A percentile compares a stretch with the other conserved stretches of the same genome.
Evolutionary conservation across 305 asterid species (phyloP).

Genomic region (Ilex paraguariensis): DNA sequence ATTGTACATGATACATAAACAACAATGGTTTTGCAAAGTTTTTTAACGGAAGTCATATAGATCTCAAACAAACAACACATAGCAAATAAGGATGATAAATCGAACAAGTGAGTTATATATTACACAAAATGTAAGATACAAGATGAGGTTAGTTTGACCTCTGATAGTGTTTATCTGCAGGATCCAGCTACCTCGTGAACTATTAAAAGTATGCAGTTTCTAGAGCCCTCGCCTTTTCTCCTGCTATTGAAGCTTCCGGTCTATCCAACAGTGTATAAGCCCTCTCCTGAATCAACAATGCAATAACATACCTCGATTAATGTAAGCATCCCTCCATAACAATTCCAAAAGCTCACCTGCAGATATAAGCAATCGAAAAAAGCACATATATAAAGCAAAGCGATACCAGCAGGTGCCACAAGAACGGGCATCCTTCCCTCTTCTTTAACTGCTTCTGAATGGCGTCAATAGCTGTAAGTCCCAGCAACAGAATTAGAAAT

Average conservation of each 20-base stretch:
- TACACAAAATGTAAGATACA: too few relatives aligned
- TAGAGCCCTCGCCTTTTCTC: constrained; percentile 51
- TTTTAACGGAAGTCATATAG: too few relatives aligned
- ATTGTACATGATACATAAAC: too few relatives aligned
- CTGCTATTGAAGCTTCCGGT: constrained; percentile 52
- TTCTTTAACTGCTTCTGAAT: constrained; percentile 69
- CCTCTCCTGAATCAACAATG: constrained; percentile 50
- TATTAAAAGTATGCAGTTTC: constrained; percentile 53
- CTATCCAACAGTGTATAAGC: constrained; percentile 39
- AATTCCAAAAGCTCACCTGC: background rate
- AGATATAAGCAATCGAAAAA: background rate
- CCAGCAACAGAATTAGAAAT: background rate
- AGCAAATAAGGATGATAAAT: too few relatives aligned
- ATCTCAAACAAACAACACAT: too few relatives aligned
- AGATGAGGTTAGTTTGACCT: constrained; percentile 5
- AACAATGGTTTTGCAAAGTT: too few relatives aligned
- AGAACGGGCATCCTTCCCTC: constrained; percentile 68
- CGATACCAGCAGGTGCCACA: constrained; percentile 81
- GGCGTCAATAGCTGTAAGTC: constrained; percentile 54
- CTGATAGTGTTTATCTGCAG: background rate
- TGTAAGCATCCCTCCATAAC: background rate
- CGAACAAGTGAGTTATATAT: too few relatives aligned
- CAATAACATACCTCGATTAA: background rate
- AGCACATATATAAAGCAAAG: background rate
- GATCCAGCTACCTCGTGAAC: background rate